Base-by-base conservation (phyloP, 371 early-diverging fungal species). In the Apophysomyces sp. region DNA sequence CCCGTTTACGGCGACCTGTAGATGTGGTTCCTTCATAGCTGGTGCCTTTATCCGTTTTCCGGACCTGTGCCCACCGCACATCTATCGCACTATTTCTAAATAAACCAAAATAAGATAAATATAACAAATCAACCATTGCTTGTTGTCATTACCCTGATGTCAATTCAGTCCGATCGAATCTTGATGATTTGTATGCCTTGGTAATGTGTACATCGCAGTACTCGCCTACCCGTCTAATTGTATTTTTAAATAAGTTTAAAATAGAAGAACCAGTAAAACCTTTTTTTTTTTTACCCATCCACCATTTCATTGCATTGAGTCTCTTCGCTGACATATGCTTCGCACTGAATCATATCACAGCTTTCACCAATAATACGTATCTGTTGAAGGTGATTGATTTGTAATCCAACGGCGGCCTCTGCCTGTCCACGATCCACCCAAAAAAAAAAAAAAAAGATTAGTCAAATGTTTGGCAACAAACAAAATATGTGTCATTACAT, bases 81-180 rank as follows among this genome's bases (percentile, higher is more conserved):
- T 75, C 76, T 44, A 78, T 55, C 4, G 63, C 74, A 16, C 64
- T 67, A 21, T 73, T 59, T 12, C 78, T 77, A 55, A 52, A 12
- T 31, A 24, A 37, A 34, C 11, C 13, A 41, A n/a, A 41, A 37
- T 37, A 37, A 37, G 9, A 18, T 44, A 18, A 44, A 21, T 18
- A 9, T 21, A 44, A 44, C 49, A 44, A 44, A 44, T n/a, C 28
- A 6, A 11, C 37, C 0, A 1, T 54, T 44, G n/a, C 8, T 21
- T 21, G 3, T n/a, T 4, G 9, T 16, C 21, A 18, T 61, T 63
- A 80, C 80, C 81, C 78, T 62, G 78, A 76, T 18, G 71, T 76
- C 15, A 80, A 32, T 52, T 80, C 81, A 74, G 76, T 77, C 37
- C 81, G 73, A 13, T 63, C 63, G 37, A 75, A 77, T 60, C 71